Conservation (phyloP, 371 early-diverging fungal genomes). For the Mucor indicus region DNA sequence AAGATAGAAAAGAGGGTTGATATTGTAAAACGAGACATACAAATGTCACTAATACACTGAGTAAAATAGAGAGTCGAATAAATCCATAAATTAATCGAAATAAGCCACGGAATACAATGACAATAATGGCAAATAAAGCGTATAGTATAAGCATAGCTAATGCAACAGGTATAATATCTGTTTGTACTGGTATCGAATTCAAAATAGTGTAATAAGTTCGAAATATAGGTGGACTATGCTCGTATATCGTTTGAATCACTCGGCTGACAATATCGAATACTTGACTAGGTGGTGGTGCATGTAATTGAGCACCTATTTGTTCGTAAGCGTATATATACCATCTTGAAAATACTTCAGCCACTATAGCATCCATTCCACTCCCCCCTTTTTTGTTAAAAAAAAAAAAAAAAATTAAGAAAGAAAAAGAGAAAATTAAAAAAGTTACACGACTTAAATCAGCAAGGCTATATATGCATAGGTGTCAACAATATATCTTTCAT, state of each 20-base stretch:
- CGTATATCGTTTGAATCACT: constrained; percentile 1
- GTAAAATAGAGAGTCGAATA: constrained; percentile 32
- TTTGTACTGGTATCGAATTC: constrained; percentile 27
- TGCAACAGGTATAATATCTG: constrained; percentile 31
- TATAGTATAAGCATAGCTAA: constrained; percentile 32
- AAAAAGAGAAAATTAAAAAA: constrained; percentile 4
- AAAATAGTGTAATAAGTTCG: constrained; percentile 22
- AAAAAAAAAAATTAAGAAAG: no score
- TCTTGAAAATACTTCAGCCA: constrained; percentile 27
- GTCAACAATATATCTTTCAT: no score
- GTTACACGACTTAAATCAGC: no score
- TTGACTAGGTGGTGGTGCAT: constrained; percentile 24
- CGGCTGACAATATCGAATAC: constrained; percentile 11
- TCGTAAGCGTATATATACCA: constrained; percentile 29
- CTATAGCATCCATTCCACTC: constrained; percentile 24
- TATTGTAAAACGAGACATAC: constrained; percentile 21
- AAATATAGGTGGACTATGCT: constrained; percentile 24
- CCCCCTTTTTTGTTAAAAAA: no score
- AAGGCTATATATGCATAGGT: no score
- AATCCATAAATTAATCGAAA: constrained; percentile 31
- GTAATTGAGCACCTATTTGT: constrained; percentile 18
- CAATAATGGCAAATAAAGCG: constrained; percentile 26
- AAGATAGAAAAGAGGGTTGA: no score
- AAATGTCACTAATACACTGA: constrained; percentile 15
- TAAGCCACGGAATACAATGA: constrained; percentile 21